Base-by-base conservation (phyloP, 2,329 filamentous ascomycete genomes). In the Epichloe amarillans region DNA sequence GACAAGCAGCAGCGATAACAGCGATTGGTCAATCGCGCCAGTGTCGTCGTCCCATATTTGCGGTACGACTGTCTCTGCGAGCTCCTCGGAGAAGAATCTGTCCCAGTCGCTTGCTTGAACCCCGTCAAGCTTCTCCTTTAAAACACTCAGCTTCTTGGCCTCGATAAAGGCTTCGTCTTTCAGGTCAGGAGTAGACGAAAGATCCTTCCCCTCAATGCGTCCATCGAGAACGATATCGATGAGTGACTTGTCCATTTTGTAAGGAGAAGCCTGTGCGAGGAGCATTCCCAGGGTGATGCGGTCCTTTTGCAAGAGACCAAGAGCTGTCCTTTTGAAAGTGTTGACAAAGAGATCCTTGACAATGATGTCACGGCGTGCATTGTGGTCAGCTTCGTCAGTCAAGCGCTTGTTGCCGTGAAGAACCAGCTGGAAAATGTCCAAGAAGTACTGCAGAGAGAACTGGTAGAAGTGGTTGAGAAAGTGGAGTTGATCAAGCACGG, bases 391-490 rank as follows among this genome's bases (percentile, higher is more conserved):
- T 66, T 85, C 82, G 53, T 73, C 76, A 19, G 78, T 77, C 48
- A 93, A 74, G 53, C 81, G 82, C 61, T 84, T 83, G 67, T 94
- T 94, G 52, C 81, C 78, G 58, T 85, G 85, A 39, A 98, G 76
- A 7, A 98, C 93, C 5, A 85, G 82, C 64, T 95, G 87, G 78
- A 98, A 98, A 59, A 98, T 98, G 65, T 96, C 87, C 50, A 95
- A 79, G 71, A 98, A 98, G 70, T 95, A 98, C 67, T 96, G 90
- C 53, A 98, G 77, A 38, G 93, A 98, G 75, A 98, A 98, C 66
- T 97, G 94, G 69, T 98, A 98, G 71, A 97, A 97, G 73, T 97
- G 93, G 67, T 98, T 96, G 66, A 98, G 83, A 64, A 96, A 94
- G 68, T 97, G 91, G 52, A 98, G 79, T 67, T 98, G 91, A 70